Conservation (phyloP, 2,329 filamentous ascomycete genomes). For the Penicillium palitans region DNA sequence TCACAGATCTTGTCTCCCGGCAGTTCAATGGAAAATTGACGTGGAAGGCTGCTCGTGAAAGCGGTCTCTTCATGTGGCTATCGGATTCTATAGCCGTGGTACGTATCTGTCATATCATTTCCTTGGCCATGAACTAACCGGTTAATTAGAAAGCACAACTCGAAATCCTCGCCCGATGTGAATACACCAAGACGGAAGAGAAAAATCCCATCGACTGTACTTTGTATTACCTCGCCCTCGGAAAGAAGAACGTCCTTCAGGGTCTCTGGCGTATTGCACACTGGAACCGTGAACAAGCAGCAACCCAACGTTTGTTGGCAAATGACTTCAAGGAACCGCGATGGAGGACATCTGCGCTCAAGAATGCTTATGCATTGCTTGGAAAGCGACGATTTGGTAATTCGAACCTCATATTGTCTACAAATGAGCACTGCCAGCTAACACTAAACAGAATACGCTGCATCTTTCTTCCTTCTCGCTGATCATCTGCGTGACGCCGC, state of each 20-base stretch:
- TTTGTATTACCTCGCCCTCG: conserved; percentile 85
- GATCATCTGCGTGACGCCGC: conserved; percentile 83
- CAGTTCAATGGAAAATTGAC: conserved; percentile 77
- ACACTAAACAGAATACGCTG: conserved; percentile 73
- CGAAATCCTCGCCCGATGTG: conserved; percentile 85
- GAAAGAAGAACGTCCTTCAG: conserved; percentile 85
- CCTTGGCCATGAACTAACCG: background rate
- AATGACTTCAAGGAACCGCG: conserved; percentile 87
- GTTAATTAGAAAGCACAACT: conserved; percentile 68
- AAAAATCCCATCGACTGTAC: conserved; percentile 91
- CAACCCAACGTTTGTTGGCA: conserved; percentile 76
- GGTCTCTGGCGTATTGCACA: conserved; percentile 93
- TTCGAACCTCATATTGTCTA: background rate
- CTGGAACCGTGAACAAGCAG: conserved; percentile 81
- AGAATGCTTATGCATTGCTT: conserved; percentile 94
- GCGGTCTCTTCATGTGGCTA: conserved; percentile 94
- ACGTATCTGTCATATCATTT: conserved; percentile 37
- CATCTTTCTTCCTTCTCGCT: conserved; percentile 90
- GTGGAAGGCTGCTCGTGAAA: conserved; percentile 83
- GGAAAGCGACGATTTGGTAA: conserved; percentile 83
- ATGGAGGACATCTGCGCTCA: conserved; percentile 86
- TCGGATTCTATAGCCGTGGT: conserved; percentile 74
- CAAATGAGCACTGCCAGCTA: conserved; percentile 4
- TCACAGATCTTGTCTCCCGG: conserved; percentile 76
- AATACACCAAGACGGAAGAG: conserved; percentile 83